Evolutionary conservation across 2,329 filamentous ascomycete species (phyloP), one percentile per base, ranked within the genome.

Genomic region (Cladosporium colombiae): DNA sequence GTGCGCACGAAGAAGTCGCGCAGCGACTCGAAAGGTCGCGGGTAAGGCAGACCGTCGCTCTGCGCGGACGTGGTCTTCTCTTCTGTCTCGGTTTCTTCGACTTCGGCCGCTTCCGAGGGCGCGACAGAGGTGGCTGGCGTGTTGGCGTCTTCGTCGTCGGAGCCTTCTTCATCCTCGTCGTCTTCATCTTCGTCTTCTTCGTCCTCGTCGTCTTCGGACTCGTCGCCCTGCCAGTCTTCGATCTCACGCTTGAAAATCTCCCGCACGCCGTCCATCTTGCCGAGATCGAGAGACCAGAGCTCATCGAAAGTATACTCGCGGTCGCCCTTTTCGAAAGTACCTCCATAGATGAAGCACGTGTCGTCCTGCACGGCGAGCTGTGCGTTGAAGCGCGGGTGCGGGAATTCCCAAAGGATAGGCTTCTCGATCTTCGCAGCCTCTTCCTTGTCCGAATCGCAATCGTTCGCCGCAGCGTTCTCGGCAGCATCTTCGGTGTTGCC

Each of bases 231-330:
- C 93, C 93, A 97, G 76, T 96, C 93, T 74, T 92, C 87, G 71
- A 93, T 88, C 71, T 96, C 91, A 62, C 92, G 85, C 76, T 85
- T 91, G 81, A 94, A 98, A 57, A 98, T 86, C 78, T 97, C 91
- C 76, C 93, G 94, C 70, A 95, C 94, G 3, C 95, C 95, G 71
- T 98, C 93, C 67, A 99, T 84, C 78, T 97, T 97, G 67, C 90
- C 93, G n/a, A 99, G 83, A 74, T 99, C 93, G 67, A 98, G 88
- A 2, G 92, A 89, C 79, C 96, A 96, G 78, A 99, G 83, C 73
- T 99, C 95, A 72, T 97, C 93, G 78, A 98, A 97, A 0, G 93
- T 98, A 74, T 91, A 97, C 78, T 99, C 95, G 25, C 92, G 86
- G 73, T 99, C 95, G 21, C 92, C 94, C 76, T 96, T 95, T 76